These are phyloP conservation scores for Barnettozyma wickerhamii DNA, from an alignment of 805 yeast species.

Conservation along the genomic window DNA sequence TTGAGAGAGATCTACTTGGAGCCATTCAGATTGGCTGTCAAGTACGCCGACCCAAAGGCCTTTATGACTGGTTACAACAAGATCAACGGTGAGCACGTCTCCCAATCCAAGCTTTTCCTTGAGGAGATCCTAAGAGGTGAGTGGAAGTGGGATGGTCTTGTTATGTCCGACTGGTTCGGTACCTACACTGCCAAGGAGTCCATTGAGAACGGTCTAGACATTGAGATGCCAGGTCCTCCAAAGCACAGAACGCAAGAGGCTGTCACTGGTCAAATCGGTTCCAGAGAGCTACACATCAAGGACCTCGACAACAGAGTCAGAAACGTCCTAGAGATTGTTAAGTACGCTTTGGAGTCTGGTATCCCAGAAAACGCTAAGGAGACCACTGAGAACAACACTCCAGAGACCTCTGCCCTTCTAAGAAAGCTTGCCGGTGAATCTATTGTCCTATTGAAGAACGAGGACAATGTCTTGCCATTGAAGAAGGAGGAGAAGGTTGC, in stretches of 20 bases:
- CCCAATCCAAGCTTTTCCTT: constrained; percentile 41
- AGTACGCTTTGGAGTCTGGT: constrained; percentile 39
- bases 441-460: constrained; percentile 55
- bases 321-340: constrained; percentile 43
- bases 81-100: constrained; percentile 56
- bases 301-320: constrained; percentile 47
- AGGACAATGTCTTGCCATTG: constrained; percentile 43
- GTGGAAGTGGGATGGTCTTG: constrained; percentile 53
- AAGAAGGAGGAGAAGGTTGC: constrained; percentile 37
- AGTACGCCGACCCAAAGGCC: constrained; percentile 47
- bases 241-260: constrained; percentile 36
- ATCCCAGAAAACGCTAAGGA: constrained; percentile 23
- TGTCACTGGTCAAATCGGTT: constrained; percentile 37
- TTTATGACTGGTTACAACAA: constrained; percentile 63
- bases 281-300: constrained; percentile 36
- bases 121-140: constrained; percentile 46
- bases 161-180: constrained; percentile 67
- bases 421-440: constrained; percentile 47
- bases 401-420: constrained; percentile 39
- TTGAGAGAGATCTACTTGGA: constrained; percentile 59
- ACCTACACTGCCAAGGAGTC: constrained; percentile 43
- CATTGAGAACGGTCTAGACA: constrained; percentile 51
- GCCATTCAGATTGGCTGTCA: constrained; percentile 58
- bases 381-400: constrained; percentile 36
- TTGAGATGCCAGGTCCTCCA: constrained; percentile 68